phyloP scores from a whole-genome alignment of 768 basidiomycete species.

The Candolleomyces aberdarensis region DNA sequence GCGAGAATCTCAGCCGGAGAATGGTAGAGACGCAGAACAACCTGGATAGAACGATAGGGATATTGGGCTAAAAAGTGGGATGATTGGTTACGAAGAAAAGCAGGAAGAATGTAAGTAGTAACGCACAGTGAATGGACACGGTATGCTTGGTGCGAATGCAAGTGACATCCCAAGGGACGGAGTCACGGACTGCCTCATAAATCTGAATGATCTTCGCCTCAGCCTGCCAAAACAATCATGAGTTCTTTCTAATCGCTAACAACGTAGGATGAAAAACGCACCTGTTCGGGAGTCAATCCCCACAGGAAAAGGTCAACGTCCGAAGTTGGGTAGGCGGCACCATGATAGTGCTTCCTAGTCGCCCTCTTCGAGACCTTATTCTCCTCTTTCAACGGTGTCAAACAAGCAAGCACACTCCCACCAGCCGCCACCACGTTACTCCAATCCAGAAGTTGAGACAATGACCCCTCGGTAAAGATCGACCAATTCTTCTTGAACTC shows the following conservation, averaged over 20 bases:
- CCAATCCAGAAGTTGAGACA: constrained; percentile 59
- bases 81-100: neutral
- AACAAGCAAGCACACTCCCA: constrained; percentile 56
- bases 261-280: constrained; percentile 14
- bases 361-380: constrained; percentile 52
- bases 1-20: constrained; percentile 66
- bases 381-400: constrained; percentile 46
- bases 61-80: constrained; percentile 45
- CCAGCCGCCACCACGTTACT: constrained; percentile 63
- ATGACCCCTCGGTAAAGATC: constrained; percentile 59
- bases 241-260: neutral
- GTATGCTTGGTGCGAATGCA: constrained; percentile 66
- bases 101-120: neutral
- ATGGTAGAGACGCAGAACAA: constrained; percentile 59
- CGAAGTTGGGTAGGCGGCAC: constrained; percentile 52
- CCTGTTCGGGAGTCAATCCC: constrained; percentile 54
- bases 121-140: constrained; percentile 58
- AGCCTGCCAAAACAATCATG: constrained; percentile 31
- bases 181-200: constrained; percentile 62
- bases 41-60: constrained; percentile 62
- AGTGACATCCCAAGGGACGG: constrained; percentile 66
- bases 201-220: constrained; percentile 57
- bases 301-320: constrained; percentile 65
- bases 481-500: constrained; percentile 65
- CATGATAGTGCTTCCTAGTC: constrained; percentile 57